Conservation (phyloP, 2,329 filamentous ascomycete species). For the Penicillium sp. region DNA sequence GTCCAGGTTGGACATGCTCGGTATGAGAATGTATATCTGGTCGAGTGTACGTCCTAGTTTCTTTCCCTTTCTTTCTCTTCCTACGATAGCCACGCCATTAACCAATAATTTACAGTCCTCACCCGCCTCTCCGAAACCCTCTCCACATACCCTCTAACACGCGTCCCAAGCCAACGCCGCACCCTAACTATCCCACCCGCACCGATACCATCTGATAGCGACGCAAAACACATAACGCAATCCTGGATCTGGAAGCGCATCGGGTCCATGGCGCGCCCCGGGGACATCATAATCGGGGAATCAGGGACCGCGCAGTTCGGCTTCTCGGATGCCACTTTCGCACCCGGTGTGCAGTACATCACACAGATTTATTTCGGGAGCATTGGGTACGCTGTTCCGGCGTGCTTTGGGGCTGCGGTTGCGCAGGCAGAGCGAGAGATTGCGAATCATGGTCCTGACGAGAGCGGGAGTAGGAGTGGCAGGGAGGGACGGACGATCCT, state of each 20-base stretch:
- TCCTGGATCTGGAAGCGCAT: slow-evolving; percentile 72
- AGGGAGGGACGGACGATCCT: slow-evolving; percentile 69
- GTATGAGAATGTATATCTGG: background rate
- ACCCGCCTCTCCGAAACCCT: background rate
- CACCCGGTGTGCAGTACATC: slow-evolving; percentile 70
- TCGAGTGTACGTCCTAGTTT: background rate
- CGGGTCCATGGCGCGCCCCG: slow-evolving; percentile 68
- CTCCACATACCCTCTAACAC: background rate
- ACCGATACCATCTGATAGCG: slow-evolving; percentile 20
- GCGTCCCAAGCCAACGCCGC: background rate
- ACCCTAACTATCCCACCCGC: background rate
- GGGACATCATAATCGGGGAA: slow-evolving; percentile 80
- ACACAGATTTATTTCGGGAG: slow-evolving; percentile 73
- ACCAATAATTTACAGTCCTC: background rate
- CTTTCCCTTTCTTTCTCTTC: background rate
- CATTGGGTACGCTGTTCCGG: slow-evolving; percentile 66
- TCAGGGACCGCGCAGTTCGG: slow-evolving; percentile 85
- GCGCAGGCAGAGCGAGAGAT: slow-evolving; percentile 64
- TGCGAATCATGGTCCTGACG: too few species aligned
- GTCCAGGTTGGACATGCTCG: background rate
- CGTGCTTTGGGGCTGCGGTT: slow-evolving; percentile 69
- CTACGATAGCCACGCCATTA: too few species aligned
- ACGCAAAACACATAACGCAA: slow-evolving; percentile 46
- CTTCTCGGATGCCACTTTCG: slow-evolving; percentile 79
- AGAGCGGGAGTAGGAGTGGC: slow-evolving; percentile 31